Evolutionary conservation across 306 rosid species (phyloP).

Genomic region (Fagus crenata): DNA sequence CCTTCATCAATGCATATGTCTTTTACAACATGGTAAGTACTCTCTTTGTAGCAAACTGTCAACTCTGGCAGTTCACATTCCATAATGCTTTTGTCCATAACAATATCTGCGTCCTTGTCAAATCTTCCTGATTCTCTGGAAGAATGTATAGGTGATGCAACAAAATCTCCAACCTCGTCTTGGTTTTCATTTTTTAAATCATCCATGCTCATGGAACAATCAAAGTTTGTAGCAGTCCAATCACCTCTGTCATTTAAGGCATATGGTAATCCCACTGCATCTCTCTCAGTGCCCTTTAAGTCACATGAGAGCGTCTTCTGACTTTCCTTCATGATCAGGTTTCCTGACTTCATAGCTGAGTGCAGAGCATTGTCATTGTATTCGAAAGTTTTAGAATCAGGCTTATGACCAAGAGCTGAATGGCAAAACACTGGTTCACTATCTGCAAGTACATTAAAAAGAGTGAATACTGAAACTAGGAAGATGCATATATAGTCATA

Average conservation of each 20-base stretch:
- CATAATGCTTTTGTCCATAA: slow-evolving; percentile 51
- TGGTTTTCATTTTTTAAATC: slow-evolving; percentile 32
- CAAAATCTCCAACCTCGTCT: slow-evolving; percentile 22
- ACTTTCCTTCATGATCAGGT: slow-evolving; percentile 39
- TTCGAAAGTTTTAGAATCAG: slow-evolving; percentile 48
- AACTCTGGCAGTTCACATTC: slow-evolving; percentile 66
- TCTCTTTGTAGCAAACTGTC: slow-evolving; percentile 59
- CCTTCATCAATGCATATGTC: slow-evolving; percentile 86
- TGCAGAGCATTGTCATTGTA: slow-evolving; percentile 38
- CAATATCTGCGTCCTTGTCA: slow-evolving; percentile 38
- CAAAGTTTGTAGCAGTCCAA: slow-evolving; percentile 30
- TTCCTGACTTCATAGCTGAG: slow-evolving; percentile 37
- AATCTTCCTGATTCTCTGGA: slow-evolving; percentile 36
- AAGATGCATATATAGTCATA: not conserved
- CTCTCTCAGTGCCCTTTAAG: slow-evolving; percentile 37
- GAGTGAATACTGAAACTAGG: slow-evolving; percentile 22
- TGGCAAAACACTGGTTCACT: slow-evolving; percentile 54
- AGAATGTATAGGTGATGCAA: slow-evolving; percentile 41
- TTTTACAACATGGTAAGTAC: slow-evolving; percentile 54
- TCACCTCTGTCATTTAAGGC: slow-evolving; percentile 28
- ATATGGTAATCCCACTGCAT: slow-evolving; percentile 24
- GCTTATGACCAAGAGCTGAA: slow-evolving; percentile 40
- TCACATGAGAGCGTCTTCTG: slow-evolving; percentile 33
- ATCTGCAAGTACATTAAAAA: slow-evolving; percentile 51
- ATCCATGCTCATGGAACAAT: slow-evolving; percentile 13